A percentile compares a stretch with the other conserved stretches of the same genome.
These are phyloP conservation scores for Filobasidium uniguttulatum DNA, from an alignment of 1,284 basidiomycete species.

Conservation along the genomic window DNA sequence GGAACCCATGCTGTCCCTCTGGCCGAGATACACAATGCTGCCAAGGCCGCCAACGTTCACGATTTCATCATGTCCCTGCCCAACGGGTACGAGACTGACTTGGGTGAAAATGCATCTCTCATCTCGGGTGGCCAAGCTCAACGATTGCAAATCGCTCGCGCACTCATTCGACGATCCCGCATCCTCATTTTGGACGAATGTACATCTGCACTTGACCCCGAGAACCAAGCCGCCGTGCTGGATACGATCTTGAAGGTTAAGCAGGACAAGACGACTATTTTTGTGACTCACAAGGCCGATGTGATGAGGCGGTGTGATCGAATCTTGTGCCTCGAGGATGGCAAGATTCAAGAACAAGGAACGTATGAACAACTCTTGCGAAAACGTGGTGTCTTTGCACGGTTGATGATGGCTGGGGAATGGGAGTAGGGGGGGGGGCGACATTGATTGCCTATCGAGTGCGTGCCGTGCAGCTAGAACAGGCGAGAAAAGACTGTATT, in stretches of 20 bases:
- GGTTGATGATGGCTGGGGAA: conserved; percentile 70
- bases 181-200: conserved; percentile 90
- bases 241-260: conserved; percentile 57
- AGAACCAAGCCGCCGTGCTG: conserved; percentile 65
- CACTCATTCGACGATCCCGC: conserved; percentile 54
- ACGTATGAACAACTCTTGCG: conserved; percentile 57
- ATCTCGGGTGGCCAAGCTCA: conserved; percentile 93
- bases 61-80: conserved; percentile 73
- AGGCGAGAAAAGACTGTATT: not conserved
- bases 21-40: conserved; percentile 53
- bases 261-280: conserved; percentile 58
- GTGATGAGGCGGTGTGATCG: conserved; percentile 88
- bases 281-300: conserved; percentile 84
- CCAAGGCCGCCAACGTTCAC: conserved; percentile 63
- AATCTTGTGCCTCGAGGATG: conserved; percentile 66
- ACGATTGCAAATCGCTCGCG: conserved; percentile 79
- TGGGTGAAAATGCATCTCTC: conserved; percentile 77
- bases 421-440: conserved; percentile 43
- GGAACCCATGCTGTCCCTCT: conserved; percentile 46
- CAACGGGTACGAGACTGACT: conserved; percentile 65
- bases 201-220: conserved; percentile 73
- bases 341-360: conserved; percentile 64
- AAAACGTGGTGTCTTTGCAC: conserved; percentile 60
- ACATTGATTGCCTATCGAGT: not conserved
- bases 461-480: not conserved